Evolutionary conservation across 768 basidiomycete genomes (phyloP).

Genomic region (Baorangia bicolor): DNA sequence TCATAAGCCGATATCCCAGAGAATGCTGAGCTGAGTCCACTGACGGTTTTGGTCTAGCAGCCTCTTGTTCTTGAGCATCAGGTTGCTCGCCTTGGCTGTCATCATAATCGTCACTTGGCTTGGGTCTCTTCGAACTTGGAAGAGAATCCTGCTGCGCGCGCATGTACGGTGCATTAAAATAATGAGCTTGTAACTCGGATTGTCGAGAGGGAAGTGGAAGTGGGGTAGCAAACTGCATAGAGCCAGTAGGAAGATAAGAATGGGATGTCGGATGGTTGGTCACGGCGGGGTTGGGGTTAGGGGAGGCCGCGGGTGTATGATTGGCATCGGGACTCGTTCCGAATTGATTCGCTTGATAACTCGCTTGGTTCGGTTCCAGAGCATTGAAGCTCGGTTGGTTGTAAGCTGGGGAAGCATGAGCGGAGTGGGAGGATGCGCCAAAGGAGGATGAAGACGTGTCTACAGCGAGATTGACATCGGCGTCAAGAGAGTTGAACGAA

Average conservation of each 20-base stretch:
- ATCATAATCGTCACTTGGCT: constrained; percentile 18
- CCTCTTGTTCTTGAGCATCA: constrained; percentile 25
- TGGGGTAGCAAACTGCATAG: constrained; percentile 33
- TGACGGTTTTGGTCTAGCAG: constrained; percentile 23
- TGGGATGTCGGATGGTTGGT: constrained; percentile 6
- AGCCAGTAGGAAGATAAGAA: constrained; percentile 21
- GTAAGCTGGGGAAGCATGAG: constrained; percentile 14
- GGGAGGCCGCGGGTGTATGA: constrained; percentile 14
- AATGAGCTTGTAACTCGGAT: constrained; percentile 30
- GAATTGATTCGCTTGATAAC: constrained; percentile 17
- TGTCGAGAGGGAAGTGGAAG: constrained; percentile 29
- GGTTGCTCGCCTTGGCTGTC: constrained; percentile 13
- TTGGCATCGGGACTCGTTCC: neutral
- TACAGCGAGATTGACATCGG: constrained; percentile 1
- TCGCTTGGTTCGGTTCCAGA: constrained; percentile 11
- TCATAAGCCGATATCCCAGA: neutral
- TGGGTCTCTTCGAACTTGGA: constrained; percentile 21
- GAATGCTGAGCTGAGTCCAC: neutral
- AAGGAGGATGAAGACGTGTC: constrained; percentile 19
- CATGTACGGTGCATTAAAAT: constrained; percentile 13
- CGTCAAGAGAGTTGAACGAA: constrained; percentile 8
- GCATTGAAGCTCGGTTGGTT: constrained; percentile 8
- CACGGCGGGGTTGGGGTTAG: constrained; percentile 3
- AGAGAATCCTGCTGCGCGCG: neutral
- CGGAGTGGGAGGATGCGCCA: constrained; percentile 5